These are phyloP conservation scores for Aaosphaeria arxii DNA, from an alignment of 2,329 filamentous ascomycete genomes.

Conservation along the genomic window DNA sequence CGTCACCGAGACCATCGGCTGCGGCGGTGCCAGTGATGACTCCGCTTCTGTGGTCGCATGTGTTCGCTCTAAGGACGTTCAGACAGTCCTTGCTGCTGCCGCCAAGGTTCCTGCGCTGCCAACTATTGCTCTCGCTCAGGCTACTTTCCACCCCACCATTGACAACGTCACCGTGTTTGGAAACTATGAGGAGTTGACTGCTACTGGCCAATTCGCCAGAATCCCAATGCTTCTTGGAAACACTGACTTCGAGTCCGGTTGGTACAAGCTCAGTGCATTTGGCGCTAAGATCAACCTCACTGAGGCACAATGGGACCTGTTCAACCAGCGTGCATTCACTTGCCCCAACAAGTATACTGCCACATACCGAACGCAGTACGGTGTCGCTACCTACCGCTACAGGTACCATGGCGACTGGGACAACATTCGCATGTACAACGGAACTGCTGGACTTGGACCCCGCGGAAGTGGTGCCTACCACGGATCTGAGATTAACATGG, in stretches of 20 bases:
- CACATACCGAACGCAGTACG: constrained; percentile 16
- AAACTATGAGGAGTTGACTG: constrained; percentile 22
- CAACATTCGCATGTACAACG: constrained; percentile 27
- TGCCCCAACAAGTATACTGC: constrained; percentile 18
- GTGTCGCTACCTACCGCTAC: constrained; percentile 36
- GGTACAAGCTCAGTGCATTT: constrained; percentile 24
- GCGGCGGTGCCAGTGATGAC: constrained; percentile 13
- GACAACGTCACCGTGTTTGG: constrained; percentile 28
- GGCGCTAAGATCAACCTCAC: constrained; percentile 12
- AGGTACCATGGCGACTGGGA: constrained; percentile 35
- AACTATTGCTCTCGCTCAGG: constrained; percentile 18
- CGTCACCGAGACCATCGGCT: constrained; percentile 38
- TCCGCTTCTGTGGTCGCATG: neutral
- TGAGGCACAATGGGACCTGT: constrained; percentile 21
- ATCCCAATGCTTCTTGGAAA: constrained; percentile 23
- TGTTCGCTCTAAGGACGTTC: neutral
- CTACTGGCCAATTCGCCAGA: constrained; percentile 19
- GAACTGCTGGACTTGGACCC: no score
- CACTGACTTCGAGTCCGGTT: constrained; percentile 21
- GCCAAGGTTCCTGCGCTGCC: constrained; percentile 21
- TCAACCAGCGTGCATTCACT: constrained; percentile 20
- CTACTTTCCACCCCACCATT: constrained; percentile 29
- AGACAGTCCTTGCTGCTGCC: constrained; percentile 12
- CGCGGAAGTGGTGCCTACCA: constrained; percentile 37
- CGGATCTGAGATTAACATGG: constrained; percentile 30